Evolutionary conservation across 2,329 filamentous ascomycete species (phyloP).

Genomic region (Sarocladium brachiariae): DNA sequence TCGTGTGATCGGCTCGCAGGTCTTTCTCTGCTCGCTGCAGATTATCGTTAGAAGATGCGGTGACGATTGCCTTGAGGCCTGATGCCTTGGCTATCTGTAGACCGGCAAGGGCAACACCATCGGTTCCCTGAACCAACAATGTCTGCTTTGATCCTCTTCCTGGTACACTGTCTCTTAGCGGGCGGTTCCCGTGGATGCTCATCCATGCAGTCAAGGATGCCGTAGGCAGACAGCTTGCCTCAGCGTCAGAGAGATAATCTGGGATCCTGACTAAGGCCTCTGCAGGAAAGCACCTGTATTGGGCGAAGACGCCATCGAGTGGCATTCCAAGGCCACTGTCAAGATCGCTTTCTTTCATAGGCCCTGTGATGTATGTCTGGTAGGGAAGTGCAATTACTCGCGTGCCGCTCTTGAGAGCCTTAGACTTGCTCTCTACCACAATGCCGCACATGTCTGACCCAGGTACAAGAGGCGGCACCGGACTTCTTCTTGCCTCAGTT

Average conservation of each 20-base stretch:
- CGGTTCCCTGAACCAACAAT: conserved; percentile 42
- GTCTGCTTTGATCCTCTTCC: conserved; percentile 24
- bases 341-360: conserved; percentile 12
- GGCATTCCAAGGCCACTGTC: conserved; percentile 9
- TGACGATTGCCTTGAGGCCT: conserved; percentile 30
- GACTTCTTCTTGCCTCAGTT: background rate
- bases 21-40: conserved; percentile 27
- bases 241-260: conserved; percentile 14
- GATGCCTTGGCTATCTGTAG: conserved; percentile 38
- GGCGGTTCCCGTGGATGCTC: conserved; percentile 11
- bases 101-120: conserved; percentile 37
- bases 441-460: conserved; percentile 8
- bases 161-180: conserved; percentile 1
- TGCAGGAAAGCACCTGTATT: conserved; percentile 16
- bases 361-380: conserved; percentile 12
- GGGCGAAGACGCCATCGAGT: conserved; percentile 10
- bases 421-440: conserved; percentile 7
- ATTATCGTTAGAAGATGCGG: conserved; percentile 43
- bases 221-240: conserved; percentile 14
- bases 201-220: conserved; percentile 16
- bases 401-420: conserved; percentile 13
- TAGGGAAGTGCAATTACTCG: conserved; percentile 13
- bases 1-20: conserved; percentile 34
- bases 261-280: conserved; percentile 14
- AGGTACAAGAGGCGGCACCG: conserved; percentile 3